A percentile compares a stretch with the other conserved stretches of the same genome.
Evolutionary conservation across 2,329 filamentous ascomycete genomes (phyloP).

Genomic region (Grosmannia penicillata): DNA sequence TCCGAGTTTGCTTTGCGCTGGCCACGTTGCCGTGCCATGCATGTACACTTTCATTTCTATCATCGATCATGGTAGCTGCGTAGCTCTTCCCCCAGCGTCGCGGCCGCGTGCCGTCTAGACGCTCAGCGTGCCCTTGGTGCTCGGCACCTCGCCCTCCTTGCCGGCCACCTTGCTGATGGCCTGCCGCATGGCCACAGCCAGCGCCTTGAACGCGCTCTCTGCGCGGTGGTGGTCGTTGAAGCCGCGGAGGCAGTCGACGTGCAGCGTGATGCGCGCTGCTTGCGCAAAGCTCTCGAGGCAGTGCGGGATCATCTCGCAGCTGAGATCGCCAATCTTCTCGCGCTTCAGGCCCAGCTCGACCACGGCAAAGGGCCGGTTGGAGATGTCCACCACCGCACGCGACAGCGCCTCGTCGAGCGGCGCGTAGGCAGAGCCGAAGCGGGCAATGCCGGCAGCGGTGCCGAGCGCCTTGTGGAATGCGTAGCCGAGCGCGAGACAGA

Average conservation of each 20-base stretch:
- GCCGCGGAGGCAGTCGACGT: conserved; percentile 83
- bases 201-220: conserved; percentile 92
- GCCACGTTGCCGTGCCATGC: too few species aligned
- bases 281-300: conserved; percentile 90
- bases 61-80: conserved; percentile 5
- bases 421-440: conserved; percentile 84
- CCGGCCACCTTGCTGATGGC: conserved; percentile 64
- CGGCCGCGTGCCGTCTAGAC: conserved; percentile 23
- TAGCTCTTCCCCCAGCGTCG: background rate
- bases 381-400: conserved; percentile 86
- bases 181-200: conserved; percentile 70
- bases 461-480: conserved; percentile 74
- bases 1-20: too few species aligned
- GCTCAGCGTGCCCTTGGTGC: conserved; percentile 83
- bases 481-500: conserved; percentile 75
- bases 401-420: conserved; percentile 93
- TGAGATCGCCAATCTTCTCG: conserved; percentile 87
- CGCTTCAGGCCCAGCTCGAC: conserved; percentile 72
- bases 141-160: conserved; percentile 82
- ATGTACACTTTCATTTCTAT: background rate
- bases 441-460: conserved; percentile 63
- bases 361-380: conserved; percentile 77
- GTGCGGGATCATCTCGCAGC: conserved; percentile 94
- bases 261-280: conserved; percentile 78
- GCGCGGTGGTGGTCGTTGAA: conserved; percentile 93